Evolutionary conservation across 768 basidiomycete genomes (phyloP), one percentile per base, ranked within the genome.

Genomic region (Hericium erinaceus): DNA sequence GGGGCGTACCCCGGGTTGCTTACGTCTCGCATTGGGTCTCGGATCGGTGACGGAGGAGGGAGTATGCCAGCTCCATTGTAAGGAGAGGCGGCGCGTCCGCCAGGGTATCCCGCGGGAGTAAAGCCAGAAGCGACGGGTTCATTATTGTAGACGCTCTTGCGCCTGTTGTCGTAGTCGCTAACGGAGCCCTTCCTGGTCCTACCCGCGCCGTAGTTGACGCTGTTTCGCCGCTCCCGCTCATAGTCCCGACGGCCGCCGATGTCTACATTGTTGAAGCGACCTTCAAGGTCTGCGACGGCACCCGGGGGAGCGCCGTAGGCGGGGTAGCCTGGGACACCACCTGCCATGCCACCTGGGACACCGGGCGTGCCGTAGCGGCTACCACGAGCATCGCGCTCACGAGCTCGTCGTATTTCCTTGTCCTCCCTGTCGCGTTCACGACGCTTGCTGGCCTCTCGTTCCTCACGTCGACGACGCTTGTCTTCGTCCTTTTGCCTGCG

Each of bases 381-480:
- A 70, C 48, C 61, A 64, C 50, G 62, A 65, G 54, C 68, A 65
- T 85, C 84, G 44, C 75, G 74, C 60, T 83, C 85, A 48, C 83
- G 81, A 24, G 79, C 82, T 28, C 74, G 71, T 52, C 78, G 77
- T 28, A 81, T 70, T n/a, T 83, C 81, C 40, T 74, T 72, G 26
- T 85, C 82, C 54, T 77, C 70, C 61, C 56, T 52, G 13, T 64
- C 60, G 8, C 60, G 63, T 26, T 76, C 76, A 54, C 73, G 66
- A 24, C 74, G 72, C 64, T 68, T 77, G 22, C 71, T 66, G 7
- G 72, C 72, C 15, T 69, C 69, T 53, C 72, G 76, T 58, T 74
- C 74, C 61, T 83, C 82, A 58, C 78, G 76, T 58, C 79, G 79
- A 52, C 80, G 82, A 38, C 79, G 78, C 58, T 71, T 70, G 15